A percentile compares a stretch with the other conserved stretches of the same genome.
Evolutionary conservation across 169 alveolate genomes (phyloP).

Genomic region (Cryptosporidium baileyi): DNA sequence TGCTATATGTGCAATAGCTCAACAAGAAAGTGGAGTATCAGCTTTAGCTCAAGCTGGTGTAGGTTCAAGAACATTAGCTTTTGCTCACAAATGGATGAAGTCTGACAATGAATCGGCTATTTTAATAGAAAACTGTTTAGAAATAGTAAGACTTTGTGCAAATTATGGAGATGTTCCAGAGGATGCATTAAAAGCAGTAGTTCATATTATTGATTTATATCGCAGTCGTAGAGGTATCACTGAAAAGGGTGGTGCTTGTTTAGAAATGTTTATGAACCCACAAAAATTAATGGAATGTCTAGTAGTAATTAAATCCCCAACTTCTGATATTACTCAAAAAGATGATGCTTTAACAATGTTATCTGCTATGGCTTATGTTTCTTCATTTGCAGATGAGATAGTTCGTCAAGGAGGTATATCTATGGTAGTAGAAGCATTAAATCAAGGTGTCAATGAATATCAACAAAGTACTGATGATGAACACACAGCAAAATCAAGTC

Average conservation of each 20-base stretch:
- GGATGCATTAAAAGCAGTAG: slow-evolving; percentile 67
- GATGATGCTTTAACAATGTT: slow-evolving; percentile 87
- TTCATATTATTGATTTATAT: slow-evolving; percentile 52
- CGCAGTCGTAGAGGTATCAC: slow-evolving; percentile 68
- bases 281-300: slow-evolving; percentile 85
- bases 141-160: slow-evolving; percentile 55
- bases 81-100: slow-evolving; percentile 60
- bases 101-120: slow-evolving; percentile 58
- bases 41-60: slow-evolving; percentile 55
- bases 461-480: slow-evolving; percentile 82
- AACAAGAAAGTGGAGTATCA: slow-evolving; percentile 13
- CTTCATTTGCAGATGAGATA: slow-evolving; percentile 87
- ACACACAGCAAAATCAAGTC: slow-evolving; percentile 65
- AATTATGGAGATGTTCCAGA: slow-evolving; percentile 50
- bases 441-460: slow-evolving; percentile 82
- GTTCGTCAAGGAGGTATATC: slow-evolving; percentile 89
- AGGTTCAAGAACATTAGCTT: slow-evolving; percentile 10
- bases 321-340: slow-evolving; percentile 85
- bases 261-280: slow-evolving; percentile 85
- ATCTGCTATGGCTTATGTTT: slow-evolving; percentile 88
- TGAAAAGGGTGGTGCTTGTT: slow-evolving; percentile 86
- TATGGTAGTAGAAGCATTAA: slow-evolving; percentile 83
- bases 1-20: slow-evolving; percentile 43
- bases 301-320: slow-evolving; percentile 81
- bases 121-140: slow-evolving; percentile 45